A percentile compares a stretch with the other conserved stretches of the same genome.
Conservation (phyloP, 2,329 filamentous ascomycete species). For the Alternaria sp. region DNA sequence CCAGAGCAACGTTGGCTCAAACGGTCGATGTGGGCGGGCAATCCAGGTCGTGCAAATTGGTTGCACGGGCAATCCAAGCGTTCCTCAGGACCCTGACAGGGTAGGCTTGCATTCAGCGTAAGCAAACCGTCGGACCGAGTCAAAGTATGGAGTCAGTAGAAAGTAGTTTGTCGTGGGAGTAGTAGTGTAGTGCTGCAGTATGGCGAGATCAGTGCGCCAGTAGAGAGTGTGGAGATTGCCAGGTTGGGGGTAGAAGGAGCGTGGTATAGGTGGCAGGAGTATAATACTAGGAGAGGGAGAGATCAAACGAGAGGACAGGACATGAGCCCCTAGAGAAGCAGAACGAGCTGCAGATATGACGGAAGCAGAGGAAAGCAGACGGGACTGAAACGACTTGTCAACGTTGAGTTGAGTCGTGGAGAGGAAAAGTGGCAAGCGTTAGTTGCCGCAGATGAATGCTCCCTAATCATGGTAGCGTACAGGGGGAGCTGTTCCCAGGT, state of each 20-base stretch:
- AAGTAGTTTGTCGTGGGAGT: background rate
- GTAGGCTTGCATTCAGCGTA: conserved; percentile 11
- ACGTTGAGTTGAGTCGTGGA: conserved; percentile 36
- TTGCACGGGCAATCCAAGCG: conserved; percentile 8
- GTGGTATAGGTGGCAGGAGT: conserved; percentile 31
- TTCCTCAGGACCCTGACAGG: conserved; percentile 15
- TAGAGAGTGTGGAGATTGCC: conserved; percentile 17
- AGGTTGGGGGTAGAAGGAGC: conserved; percentile 31
- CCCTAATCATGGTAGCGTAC: conserved; percentile 28
- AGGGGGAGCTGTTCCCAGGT: conserved; percentile 36
- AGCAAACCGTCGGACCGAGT: conserved; percentile 1
- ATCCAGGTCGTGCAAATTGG: conserved; percentile 14
- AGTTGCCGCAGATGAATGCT: conserved; percentile 31
- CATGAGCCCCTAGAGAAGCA: conserved; percentile 31
- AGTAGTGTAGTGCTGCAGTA: conserved; percentile 4
- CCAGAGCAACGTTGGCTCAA: conserved; percentile 1
- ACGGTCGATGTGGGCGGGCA: conserved; percentile 8
- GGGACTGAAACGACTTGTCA: conserved; percentile 39
- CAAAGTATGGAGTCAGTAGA: conserved; percentile 5
- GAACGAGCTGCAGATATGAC: conserved; percentile 31
- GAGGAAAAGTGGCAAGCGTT: conserved; percentile 34
- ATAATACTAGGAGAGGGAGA: conserved; percentile 33
- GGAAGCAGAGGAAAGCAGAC: conserved; percentile 25
- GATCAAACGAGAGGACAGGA: conserved; percentile 48
- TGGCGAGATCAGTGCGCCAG: conserved; percentile 21